Evolutionary conservation across 2,329 filamentous ascomycete genomes (phyloP).

Genomic region (Botrytis fabae): DNA sequence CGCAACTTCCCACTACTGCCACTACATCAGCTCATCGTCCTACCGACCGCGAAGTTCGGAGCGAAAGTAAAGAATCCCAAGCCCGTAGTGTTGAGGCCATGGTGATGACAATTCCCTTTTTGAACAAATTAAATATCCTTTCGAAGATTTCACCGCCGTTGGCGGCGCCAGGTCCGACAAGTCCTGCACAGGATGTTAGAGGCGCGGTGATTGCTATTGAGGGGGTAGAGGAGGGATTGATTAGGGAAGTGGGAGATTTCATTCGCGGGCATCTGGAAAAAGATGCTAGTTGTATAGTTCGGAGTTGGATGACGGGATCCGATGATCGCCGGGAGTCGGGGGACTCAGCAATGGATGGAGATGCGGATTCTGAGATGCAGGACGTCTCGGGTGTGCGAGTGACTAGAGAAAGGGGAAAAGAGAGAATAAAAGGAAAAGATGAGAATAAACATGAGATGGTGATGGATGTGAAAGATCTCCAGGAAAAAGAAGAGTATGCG

Average conservation of each 20-base stretch:
- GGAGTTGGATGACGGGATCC: conserved; percentile 32
- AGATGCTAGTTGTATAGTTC: conserved; percentile 37
- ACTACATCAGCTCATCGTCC: conserved; percentile 41
- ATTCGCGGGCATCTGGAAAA: conserved; percentile 48
- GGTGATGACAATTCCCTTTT: conserved; percentile 72
- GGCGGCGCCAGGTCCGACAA: conserved; percentile 42
- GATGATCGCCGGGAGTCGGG: neutral
- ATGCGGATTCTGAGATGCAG: conserved; percentile 31
- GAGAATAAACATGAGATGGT: neutral
- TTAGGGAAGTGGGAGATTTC: conserved; percentile 59
- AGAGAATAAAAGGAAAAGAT: neutral
- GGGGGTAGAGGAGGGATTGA: conserved; percentile 59
- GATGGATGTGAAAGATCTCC: conserved; percentile 13
- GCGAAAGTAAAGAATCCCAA: conserved; percentile 41
- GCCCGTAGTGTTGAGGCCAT: conserved; percentile 61
- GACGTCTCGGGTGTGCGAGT: neutral
- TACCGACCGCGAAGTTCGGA: conserved; percentile 33
- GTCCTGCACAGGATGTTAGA: conserved; percentile 50
- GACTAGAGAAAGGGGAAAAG: neutral
- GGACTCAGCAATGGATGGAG: neutral
- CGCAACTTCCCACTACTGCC: conserved; percentile 40
- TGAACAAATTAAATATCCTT: conserved; percentile 75
- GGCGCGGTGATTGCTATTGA: conserved; percentile 84
- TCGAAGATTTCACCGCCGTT: conserved; percentile 73
- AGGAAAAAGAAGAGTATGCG: neutral